Base-by-base conservation (phyloP, 78 protist genomes). In the Dictyostelium intermedium region DNA sequence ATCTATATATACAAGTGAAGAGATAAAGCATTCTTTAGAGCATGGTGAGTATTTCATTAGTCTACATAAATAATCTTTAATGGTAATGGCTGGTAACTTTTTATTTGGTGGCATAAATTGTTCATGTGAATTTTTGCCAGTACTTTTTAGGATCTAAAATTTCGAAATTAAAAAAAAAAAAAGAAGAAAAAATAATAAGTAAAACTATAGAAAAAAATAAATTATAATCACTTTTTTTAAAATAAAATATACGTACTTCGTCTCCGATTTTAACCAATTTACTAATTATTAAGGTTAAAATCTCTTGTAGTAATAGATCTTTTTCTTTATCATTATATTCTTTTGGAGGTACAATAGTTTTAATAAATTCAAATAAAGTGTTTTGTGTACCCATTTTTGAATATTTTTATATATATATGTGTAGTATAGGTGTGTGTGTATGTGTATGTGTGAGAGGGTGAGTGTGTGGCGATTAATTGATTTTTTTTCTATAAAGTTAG, bases 1-100 rank as follows among this genome's bases (percentile, higher is more conserved):
- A 80, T 89, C 94, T 6, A 89, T 89, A 80, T 89, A 89, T 27
- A 63, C 1, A 9, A 89, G 82, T 0, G 94, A 78, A 5, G 94
- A 84, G 11, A 89, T 35, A 47, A 89, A 87, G 14, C 94, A 89
- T 69, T 89, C 94, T 34, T 63, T 80, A 9, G 94, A 89, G 43
- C 94, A 89, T 89, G 94, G 94, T 2, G 94, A 89, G n/a, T 89
- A 89, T 89, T 89, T 89, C 43, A 81, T 76, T 23, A 89, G 27
- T 89, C 94, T 78, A 14, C 41, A 43, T 11, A 89, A 77, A 45
- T 89, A 89, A 35, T 89, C 94, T 35, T 74, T 60, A 34, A 89
- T 81, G 1, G 63, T 69, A 56, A 89, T 89, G 14, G 94, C 60
- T 20, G 94, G 94, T 45, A 89, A 69, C 14, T 89, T 89, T n/a